Percentiles rank a stretch among this genome's conserved stretches.
phyloP scores from a whole-genome alignment of 78 protist species.

The Cavenderia fasciculata region DNA sequence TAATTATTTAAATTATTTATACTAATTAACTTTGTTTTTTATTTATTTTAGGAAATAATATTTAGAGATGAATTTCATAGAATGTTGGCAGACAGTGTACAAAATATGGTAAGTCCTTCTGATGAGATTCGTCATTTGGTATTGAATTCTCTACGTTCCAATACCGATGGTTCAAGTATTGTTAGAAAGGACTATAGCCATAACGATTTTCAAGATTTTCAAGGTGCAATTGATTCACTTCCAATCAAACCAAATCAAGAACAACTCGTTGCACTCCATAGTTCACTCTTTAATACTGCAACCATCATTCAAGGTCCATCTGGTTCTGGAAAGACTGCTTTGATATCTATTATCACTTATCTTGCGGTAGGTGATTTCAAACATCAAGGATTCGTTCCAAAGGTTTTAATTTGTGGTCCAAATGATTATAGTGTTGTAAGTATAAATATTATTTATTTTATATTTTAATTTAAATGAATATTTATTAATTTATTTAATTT shows the following conservation, averaged over 20 bases:
- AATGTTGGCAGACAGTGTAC: not conserved
- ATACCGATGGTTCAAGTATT: not conserved
- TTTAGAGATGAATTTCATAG: conserved; percentile 17
- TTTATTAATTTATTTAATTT: too few species aligned
- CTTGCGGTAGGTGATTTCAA: not conserved
- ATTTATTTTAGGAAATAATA: conserved; percentile 27
- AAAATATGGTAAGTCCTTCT: not conserved
- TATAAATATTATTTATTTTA: too few species aligned
- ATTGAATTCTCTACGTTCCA: not conserved
- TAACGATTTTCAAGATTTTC: not conserved
- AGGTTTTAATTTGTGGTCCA: conserved; percentile 59
- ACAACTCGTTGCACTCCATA: not conserved
- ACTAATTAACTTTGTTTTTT: not conserved
- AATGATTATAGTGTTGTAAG: conserved; percentile 35
- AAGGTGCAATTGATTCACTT: not conserved
- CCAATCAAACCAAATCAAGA: not conserved
- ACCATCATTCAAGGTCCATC: conserved; percentile 38
- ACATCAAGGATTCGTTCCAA: not conserved
- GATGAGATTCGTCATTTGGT: not conserved
- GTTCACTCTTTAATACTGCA: not conserved
- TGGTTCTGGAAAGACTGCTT: conserved; percentile 51
- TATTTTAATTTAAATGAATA: too few species aligned
- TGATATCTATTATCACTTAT: conserved; percentile 1
- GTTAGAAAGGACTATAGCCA: not conserved
- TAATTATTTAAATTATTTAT: not conserved